Conservation (phyloP, 225 moss, liverwort and hornwort genomes). For the Marchantia polymorpha region DNA sequence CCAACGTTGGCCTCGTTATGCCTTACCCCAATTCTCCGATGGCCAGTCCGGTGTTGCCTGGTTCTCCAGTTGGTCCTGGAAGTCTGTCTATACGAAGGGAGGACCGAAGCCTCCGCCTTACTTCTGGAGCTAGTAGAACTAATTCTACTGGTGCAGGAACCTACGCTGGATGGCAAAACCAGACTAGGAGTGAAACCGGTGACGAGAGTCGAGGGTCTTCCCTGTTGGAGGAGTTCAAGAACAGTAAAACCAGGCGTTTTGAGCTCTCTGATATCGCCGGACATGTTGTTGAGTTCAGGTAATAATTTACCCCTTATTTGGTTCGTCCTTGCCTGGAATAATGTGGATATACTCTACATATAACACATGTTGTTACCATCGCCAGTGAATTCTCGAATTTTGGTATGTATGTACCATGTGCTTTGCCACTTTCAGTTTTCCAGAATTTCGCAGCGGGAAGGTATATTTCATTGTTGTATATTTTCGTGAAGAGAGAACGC, state of each 20-base stretch:
- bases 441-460: too few species aligned
- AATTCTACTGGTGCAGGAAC: conserved; percentile 49
- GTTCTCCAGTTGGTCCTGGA: conserved; percentile 78
- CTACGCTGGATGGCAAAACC: conserved; percentile 77
- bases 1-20: conserved; percentile 78
- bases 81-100: conserved; percentile 64
- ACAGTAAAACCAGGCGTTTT: conserved; percentile 90
- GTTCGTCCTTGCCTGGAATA: neutral
- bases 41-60: conserved; percentile 88
- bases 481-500: too few species aligned
- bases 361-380: neutral
- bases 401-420: too few species aligned
- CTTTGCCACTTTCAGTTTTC: too few species aligned
- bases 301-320: neutral
- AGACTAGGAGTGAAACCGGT: conserved; percentile 59
- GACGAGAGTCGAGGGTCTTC: conserved; percentile 81
- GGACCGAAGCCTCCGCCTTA: conserved; percentile 65
- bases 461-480: too few species aligned
- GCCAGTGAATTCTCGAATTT: neutral
- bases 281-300: conserved; percentile 99
- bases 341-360: neutral
- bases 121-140: conserved; percentile 62
- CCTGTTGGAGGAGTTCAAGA: conserved; percentile 91
- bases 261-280: conserved; percentile 89
- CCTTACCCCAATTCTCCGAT: conserved; percentile 78